Evolutionary conservation across 1,139 yeast genomes (phyloP), one percentile per base, ranked within the genome.

Genomic region (Yamadazyma aaseri): DNA sequence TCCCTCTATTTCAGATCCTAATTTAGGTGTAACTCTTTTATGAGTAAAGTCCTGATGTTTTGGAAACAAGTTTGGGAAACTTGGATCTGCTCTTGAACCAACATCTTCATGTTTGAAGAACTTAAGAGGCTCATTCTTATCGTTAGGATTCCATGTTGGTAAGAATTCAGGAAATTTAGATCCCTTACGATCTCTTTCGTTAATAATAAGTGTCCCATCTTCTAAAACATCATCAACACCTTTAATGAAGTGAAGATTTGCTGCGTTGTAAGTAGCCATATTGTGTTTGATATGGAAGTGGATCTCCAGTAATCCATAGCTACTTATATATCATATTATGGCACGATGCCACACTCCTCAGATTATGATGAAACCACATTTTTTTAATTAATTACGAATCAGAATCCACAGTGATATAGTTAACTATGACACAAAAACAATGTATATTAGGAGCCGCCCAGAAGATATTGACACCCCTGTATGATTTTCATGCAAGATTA

Each of bases 1-100:
- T 11, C 82, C 82, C 18, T 53, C 50, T 22, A 81, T 56, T 49
- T 74, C 81, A 9, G 79, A 61, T 11, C 86, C 86, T 34, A 81
- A 60, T 49, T 74, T 76, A 29, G 86, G 86, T 3, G 81, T 70
- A 39, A 76, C 49, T 22, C 56, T 56, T 44, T 60, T 63, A 17
- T 55, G 46, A 24, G 56, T 57, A 28, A 50, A 45, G n/a, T 52
- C 45, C 11, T 47, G 50, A 13, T 41, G 52, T 23, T 53, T 47
- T 3, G 69, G 65, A 46, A 76, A 67, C 38, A 80, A 63, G 42
- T 65, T 67, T 22, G 65, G 63, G 42, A 73, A 68, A 3, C 56
- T 48, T 10, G 74, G 69, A 46, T 78, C 81, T n/a, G 79, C 85
- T 35, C 68, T 62, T 16, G 62, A 50, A 5, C 79, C 85, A 16